Evolutionary conservation across 2,329 filamentous ascomycete species (phyloP).

Genomic region (Trichoderma cornu-damae): DNA sequence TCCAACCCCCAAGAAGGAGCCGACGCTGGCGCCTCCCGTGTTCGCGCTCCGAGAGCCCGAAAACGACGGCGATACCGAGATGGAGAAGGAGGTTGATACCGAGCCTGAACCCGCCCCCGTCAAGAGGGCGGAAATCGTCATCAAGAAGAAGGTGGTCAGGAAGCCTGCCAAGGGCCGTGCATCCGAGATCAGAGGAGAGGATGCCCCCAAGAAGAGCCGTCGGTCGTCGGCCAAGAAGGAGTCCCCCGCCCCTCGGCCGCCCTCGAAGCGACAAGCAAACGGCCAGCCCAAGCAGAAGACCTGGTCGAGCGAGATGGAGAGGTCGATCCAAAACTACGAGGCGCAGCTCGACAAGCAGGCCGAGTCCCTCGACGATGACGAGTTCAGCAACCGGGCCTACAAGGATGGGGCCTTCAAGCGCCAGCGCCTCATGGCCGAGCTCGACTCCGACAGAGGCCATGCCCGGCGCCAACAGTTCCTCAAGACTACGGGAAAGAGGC

Average conservation of each 20-base stretch:
- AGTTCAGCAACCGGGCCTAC: slow-evolving; percentile 44
- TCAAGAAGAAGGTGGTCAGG: slow-evolving; percentile 31
- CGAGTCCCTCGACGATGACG: slow-evolving; percentile 39
- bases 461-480: slow-evolving; percentile 56
- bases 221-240: slow-evolving; percentile 48
- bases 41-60: slow-evolving; percentile 29
- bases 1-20: slow-evolving; percentile 22
- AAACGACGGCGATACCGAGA: slow-evolving; percentile 31
- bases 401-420: slow-evolving; percentile 61
- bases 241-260: slow-evolving; percentile 43
- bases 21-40: slow-evolving; percentile 31
- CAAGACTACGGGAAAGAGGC: slow-evolving; percentile 53
- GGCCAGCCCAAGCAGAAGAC: slow-evolving; percentile 53
- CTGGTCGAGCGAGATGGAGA: slow-evolving; percentile 50
- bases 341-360: slow-evolving; percentile 45
- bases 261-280: slow-evolving; percentile 57
- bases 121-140: slow-evolving; percentile 26
- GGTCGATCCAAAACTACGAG: slow-evolving; percentile 37
- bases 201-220: slow-evolving; percentile 45
- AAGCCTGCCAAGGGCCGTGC: slow-evolving; percentile 47
- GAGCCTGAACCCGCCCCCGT: slow-evolving; percentile 29
- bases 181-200: slow-evolving; percentile 47
- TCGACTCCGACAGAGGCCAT: slow-evolving; percentile 61
- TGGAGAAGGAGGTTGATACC: slow-evolving; percentile 34
- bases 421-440: slow-evolving; percentile 57